phyloP scores from a whole-genome alignment of 1,139 yeast species.

The Zygoascus hellenicus region DNA sequence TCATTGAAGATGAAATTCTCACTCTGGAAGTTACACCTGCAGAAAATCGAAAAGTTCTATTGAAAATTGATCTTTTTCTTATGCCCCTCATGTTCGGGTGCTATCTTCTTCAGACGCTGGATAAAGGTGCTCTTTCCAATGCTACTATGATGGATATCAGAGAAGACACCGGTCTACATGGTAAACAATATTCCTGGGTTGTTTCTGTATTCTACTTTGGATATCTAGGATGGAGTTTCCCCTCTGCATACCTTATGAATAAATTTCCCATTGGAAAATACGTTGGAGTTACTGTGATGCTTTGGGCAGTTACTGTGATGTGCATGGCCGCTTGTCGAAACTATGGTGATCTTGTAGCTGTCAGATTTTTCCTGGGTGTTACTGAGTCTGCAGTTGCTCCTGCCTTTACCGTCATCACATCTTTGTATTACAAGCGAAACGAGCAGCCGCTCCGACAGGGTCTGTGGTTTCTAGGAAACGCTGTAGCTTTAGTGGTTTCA shows the following conservation, averaged over 20 bases:
- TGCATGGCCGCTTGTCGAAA: conserved; percentile 13
- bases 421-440: conserved; percentile 48
- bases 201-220: conserved; percentile 41
- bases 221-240: conserved; percentile 36
- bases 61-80: conserved; percentile 52
- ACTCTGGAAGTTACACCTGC: no score
- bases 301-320: conserved; percentile 13
- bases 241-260: conserved; percentile 33
- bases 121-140: conserved; percentile 38
- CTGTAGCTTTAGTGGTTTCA: conserved; percentile 35
- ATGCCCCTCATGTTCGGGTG: conserved; percentile 37
- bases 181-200: conserved; percentile 40
- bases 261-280: conserved; percentile 24
- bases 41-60: conserved; percentile 34
- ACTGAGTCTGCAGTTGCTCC: conserved; percentile 48
- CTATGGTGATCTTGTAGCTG: conserved; percentile 12
- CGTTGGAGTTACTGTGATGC: conserved; percentile 9
- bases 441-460: conserved; percentile 44
- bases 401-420: conserved; percentile 43
- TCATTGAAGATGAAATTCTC: no score
- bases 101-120: conserved; percentile 45
- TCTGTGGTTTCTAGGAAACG: conserved; percentile 19
- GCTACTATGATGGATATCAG: conserved; percentile 40
- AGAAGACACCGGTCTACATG: conserved; percentile 32
- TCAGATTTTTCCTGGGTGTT: conserved; percentile 33